phyloP scores from a whole-genome alignment of 305 asterid species.

The Ilex paraguariensis region DNA sequence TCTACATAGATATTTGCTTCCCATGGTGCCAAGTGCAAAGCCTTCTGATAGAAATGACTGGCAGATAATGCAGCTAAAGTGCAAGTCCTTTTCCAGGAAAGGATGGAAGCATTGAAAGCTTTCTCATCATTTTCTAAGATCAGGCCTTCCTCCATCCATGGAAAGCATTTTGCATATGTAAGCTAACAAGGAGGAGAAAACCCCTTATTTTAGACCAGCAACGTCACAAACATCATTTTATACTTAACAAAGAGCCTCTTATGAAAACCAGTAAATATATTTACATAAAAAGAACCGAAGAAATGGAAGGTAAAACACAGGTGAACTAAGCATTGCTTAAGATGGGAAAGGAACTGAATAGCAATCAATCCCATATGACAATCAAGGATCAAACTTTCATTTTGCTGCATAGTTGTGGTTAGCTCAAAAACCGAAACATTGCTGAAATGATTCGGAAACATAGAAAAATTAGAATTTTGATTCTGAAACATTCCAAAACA shows the following conservation, averaged over 20 bases:
- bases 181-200: conserved; percentile 52
- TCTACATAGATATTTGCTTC: conserved; percentile 76
- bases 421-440: too few relatives aligned
- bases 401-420: too few relatives aligned
- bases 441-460: too few relatives aligned
- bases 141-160: conserved; percentile 68
- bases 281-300: not conserved
- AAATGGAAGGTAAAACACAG: not conserved
- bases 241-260: too few relatives aligned
- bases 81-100: conserved; percentile 71
- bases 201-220: conserved; percentile 18
- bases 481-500: too few relatives aligned
- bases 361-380: too few relatives aligned
- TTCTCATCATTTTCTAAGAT: conserved; percentile 38
- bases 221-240: not conserved
- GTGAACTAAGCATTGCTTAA: conserved; percentile 7
- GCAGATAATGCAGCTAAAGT: conserved; percentile 67
- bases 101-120: conserved; percentile 60
- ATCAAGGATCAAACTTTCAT: too few relatives aligned
- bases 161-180: conserved; percentile 78
- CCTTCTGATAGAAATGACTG: conserved; percentile 77
- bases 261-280: not conserved
- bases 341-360: too few relatives aligned
- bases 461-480: too few relatives aligned
- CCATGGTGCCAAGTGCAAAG: conserved; percentile 93